A percentile compares a stretch with the other conserved stretches of the same genome.
phyloP scores from a whole-genome alignment of 495 filamentous ascomycete species.

The Penicillium alfredii region DNA sequence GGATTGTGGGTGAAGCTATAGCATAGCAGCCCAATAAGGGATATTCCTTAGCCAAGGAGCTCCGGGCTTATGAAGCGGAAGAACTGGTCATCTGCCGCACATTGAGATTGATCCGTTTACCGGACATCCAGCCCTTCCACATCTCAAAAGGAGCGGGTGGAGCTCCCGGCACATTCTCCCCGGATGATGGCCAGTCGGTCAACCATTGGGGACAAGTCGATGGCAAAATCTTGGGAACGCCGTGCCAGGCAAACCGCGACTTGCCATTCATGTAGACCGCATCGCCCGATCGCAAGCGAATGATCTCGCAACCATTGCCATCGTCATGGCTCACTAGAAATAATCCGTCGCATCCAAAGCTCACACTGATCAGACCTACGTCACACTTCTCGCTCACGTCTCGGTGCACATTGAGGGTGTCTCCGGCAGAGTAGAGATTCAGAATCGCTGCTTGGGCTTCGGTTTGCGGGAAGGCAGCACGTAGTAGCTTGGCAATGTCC shows the following conservation, averaged over 20 bases:
- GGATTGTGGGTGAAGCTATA: no score
- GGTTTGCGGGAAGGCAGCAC: conserved; percentile 62
- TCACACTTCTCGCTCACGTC: conserved; percentile 81
- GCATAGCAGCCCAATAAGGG: no score
- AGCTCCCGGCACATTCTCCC: conserved; percentile 17
- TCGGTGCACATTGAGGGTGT: conserved; percentile 81
- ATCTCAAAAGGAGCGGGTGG: conserved; percentile 39
- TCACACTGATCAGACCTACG: conserved; percentile 72
- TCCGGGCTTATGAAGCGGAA: no score
- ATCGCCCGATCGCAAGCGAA: conserved; percentile 73
- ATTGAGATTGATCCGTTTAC: conserved; percentile 85
- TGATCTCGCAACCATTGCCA: conserved; percentile 44
- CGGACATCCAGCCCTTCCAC: conserved; percentile 80
- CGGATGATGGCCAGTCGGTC: conserved; percentile 63
- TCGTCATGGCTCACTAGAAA: conserved; percentile 52
- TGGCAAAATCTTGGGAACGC: conserved; percentile 74
- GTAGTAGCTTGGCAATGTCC: conserved; percentile 62
- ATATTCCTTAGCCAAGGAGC: no score
- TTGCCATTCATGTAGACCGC: conserved; percentile 74
- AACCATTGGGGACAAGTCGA: conserved; percentile 72
- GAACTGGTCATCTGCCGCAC: conserved; percentile 82
- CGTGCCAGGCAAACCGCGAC: conserved; percentile 87
- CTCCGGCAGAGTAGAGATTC: conserved; percentile 83
- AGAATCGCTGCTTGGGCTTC: conserved; percentile 81
- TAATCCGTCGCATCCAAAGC: conserved; percentile 80